Percentiles rank a stretch among this genome's conserved stretches.
These are phyloP conservation scores for Naematelia aurantialba DNA, from an alignment of 768 basidiomycete genomes.

Conservation along the genomic window DNA sequence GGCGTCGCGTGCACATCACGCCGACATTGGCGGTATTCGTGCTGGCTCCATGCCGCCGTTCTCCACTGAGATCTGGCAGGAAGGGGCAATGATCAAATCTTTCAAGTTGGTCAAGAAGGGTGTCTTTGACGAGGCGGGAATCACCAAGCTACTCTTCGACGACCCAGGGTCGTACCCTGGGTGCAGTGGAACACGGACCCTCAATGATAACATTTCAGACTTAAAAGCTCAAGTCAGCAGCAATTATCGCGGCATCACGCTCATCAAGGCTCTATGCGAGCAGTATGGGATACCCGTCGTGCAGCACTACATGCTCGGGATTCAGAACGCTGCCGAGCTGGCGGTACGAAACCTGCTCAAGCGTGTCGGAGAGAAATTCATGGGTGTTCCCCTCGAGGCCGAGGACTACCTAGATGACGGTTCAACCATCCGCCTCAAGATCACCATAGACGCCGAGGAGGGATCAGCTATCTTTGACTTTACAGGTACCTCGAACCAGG, in stretches of 20 bases:
- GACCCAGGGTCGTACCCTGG: conserved; percentile 16
- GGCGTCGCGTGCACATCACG: conserved; percentile 46
- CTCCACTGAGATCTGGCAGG: conserved; percentile 84
- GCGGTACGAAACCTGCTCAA: conserved; percentile 17
- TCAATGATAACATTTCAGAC: conserved; percentile 53
- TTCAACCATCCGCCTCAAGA: conserved; percentile 54
- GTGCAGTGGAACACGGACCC: conserved; percentile 46
- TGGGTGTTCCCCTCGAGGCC: conserved; percentile 1
- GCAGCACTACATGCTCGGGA: conserved; percentile 85
- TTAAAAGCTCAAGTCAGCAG: conserved; percentile 56
- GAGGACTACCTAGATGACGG: conserved; percentile 59
- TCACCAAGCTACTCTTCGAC: conserved; percentile 74
- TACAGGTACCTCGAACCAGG: conserved; percentile 50
- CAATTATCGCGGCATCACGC: conserved; percentile 79
- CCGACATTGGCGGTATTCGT: conserved; percentile 77
- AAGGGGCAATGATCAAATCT: conserved; percentile 82
- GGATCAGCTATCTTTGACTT: conserved; percentile 86
- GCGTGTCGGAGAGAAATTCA: not conserved
- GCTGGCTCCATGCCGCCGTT: conserved; percentile 92
- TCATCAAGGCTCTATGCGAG: conserved; percentile 76
- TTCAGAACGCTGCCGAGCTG: conserved; percentile 54
- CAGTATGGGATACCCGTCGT: conserved; percentile 83
- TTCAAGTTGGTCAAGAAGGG: conserved; percentile 85
- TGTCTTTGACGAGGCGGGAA: conserved; percentile 67
- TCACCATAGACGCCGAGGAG: conserved; percentile 68